Percentiles rank a stretch among this genome's conserved stretches.
Conservation (phyloP, 1,284 basidiomycete species). For the Rhodotorula sp. region DNA sequence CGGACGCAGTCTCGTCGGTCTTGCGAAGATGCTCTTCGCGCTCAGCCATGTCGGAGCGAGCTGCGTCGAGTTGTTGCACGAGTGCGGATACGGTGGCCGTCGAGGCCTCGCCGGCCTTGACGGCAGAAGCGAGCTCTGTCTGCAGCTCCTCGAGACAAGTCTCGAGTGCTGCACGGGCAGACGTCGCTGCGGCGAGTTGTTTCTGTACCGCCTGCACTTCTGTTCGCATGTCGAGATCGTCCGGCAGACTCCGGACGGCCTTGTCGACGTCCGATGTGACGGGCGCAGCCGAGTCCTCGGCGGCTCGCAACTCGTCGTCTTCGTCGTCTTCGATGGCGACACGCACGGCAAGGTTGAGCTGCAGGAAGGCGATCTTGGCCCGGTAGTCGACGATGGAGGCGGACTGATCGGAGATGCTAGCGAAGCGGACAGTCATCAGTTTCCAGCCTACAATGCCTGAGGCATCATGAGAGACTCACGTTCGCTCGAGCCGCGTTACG, state of each 20-base stretch:
- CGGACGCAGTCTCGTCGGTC: not conserved
- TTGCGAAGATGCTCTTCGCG: not conserved
- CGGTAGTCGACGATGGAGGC: constrained; percentile 18
- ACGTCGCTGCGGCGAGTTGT: constrained; percentile 8
- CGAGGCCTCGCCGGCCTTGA: not conserved
- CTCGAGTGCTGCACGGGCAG: constrained; percentile 5
- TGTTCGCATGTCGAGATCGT: not conserved
- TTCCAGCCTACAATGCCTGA: not conserved
- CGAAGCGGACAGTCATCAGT: not conserved
- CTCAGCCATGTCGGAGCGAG: not conserved
- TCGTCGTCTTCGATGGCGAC: constrained; percentile 28
- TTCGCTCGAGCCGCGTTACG: not conserved
- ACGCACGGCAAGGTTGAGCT: constrained; percentile 26
- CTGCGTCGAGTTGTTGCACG: not conserved
- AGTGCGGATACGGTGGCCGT: too few species aligned
- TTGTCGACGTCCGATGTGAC: not conserved
- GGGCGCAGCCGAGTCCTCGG: not conserved
- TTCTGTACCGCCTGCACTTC: not conserved
- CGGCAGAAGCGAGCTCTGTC: not conserved
- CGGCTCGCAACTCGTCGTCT: not conserved
- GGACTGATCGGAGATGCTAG: constrained; percentile 24
- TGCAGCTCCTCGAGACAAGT: not conserved
- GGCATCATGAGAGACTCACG: constrained; percentile 1
- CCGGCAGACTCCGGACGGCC: not conserved
- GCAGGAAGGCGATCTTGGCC: constrained; percentile 23